Evolutionary conservation across 805 yeast genomes (phyloP), one percentile per base, ranked within the genome.

Genomic region (Kuraishia borneana): DNA sequence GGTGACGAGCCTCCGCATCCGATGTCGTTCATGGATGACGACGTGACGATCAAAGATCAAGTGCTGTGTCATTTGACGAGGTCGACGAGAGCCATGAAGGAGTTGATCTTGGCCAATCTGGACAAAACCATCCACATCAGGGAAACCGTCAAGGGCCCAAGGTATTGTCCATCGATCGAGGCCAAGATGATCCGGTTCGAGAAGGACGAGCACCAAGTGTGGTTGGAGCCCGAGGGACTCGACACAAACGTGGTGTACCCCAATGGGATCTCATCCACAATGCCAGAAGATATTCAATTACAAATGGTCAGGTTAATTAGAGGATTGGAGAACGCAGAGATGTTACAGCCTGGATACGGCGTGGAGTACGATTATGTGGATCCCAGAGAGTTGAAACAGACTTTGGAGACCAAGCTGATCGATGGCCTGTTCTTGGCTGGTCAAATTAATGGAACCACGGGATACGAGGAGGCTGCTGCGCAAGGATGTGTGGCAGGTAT

Each of bases 391-490:
- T 63, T 92, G 36, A 66, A 67, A 35, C 68, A 65, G 30, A 82
- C 94, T 0, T 56, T 92, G 31, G 95, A 89, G 49, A 84, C 97
- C 0, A 87, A 84, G 46, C 54, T 70, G 3, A 74, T 92, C 2
- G 58, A 66, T 8, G 96, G 96, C 0, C 56, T 92, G 25, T 92
- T 60, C 52, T 61, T 92, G 30, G 99, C 98, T 0, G 99, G 99
- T 2, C 99, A 92, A 54, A 92, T 92, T 28, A 92, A 92, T 50
- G 99, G 99, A 22, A 92, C 99, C 0, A 92, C 99, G 0, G 99
- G 99, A 0, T 92, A 92, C 47, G 99, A 92, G 59, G 99, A 92
- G 53, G 99, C 99, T 0, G 95, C 96, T 2, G 82, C 97, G 0
- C 98, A 92, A 50, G 99, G 99, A 1, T 67, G 85, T 35, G 60